These are phyloP conservation scores for Lachancea lanzarotensis DNA, from an alignment of 805 yeast species.

Conservation along the genomic window DNA sequence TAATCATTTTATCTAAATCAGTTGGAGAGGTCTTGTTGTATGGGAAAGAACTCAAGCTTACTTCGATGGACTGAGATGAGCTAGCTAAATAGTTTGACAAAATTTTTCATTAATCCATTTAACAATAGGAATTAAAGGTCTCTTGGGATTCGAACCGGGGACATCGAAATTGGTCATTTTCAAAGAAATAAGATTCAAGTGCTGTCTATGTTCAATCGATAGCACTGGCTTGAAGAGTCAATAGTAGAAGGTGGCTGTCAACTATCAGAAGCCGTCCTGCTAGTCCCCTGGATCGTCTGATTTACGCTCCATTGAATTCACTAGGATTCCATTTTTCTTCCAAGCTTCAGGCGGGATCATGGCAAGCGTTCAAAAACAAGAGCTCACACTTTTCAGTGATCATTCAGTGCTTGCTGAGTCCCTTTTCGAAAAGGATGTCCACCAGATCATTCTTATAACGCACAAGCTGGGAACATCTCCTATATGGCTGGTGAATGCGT, in stretches of 20 bases:
- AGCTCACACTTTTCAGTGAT: slow-evolving; percentile 47
- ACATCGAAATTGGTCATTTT: background rate
- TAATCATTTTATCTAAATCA: slow-evolving; percentile 15
- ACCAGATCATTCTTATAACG: slow-evolving; percentile 33
- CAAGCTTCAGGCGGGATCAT: background rate
- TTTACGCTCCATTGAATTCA: background rate
- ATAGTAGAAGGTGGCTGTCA: no score
- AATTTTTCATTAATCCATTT: background rate
- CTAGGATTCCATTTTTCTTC: background rate
- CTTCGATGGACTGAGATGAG: background rate
- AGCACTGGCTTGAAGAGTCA: no score
- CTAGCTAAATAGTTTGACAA: background rate
- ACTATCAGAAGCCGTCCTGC: no score
- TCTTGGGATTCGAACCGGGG: background rate
- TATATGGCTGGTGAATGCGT: slow-evolving; percentile 52
- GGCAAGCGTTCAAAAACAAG: slow-evolving; percentile 46
- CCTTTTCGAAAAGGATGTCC: slow-evolving; percentile 14
- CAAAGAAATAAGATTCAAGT: no score
- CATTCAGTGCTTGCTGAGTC: slow-evolving; percentile 37
- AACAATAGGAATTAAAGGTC: background rate
- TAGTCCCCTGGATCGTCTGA: no score
- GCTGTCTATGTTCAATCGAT: no score
- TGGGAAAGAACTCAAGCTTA: background rate
- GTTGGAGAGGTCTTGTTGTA: background rate
- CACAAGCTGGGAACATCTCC: slow-evolving; percentile 51